Evolutionary conservation across 176 grass and related monocot genomes (phyloP), one percentile per base, ranked within the genome.

Genomic region (Aegilops bicornis): DNA sequence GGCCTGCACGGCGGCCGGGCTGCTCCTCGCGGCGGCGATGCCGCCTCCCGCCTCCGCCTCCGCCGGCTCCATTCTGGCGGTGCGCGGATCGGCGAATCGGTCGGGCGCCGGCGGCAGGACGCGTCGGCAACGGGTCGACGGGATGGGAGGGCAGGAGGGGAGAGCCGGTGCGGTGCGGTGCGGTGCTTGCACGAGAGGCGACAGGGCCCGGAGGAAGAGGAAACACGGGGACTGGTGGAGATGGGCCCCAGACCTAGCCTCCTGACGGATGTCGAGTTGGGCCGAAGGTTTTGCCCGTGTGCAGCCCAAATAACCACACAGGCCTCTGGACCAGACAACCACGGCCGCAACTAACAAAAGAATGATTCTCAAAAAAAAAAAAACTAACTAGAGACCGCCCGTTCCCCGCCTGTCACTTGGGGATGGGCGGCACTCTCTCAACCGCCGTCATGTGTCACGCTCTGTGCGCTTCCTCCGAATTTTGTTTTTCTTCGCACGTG

Each of bases 1-100:
- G 74, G 96, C 96, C 89, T 98, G 96, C 86, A 98, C 93, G 33
- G 93, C 93, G 5, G 86, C 89, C 3, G 96, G 94, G 79, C 86
- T 95, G 88, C 96, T 94, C 88, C 91, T 86, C 58, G 68, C 85
- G 27, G 83, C 88, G n/a, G 60, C 76, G 76, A 64, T 48, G 56
- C 63, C 83, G 20, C 48, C 70, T 35, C 39, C 70, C 10, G 64
- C 39, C 40, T 36, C 75, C n/a, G 35, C 15, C 7, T 36, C 75
- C n/a, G 59, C 15, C 10, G 29, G 2, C 22, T 76, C 86, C 82
- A 58, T 56, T 69, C 36, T 10, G 3, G 10, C 52, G n/a, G 50
- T 1, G 42, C 79, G 62, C 6, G 63, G 32, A 16, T 20, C 62
- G 62, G 11, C 39, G 62, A 2, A 24, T 47, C 82, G 82, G 27